Percentiles rank a stretch among this genome's conserved stretches.
Evolutionary conservation across 83 land plant genomes (phyloP).

Genomic region (Diphasiastrum complanatum): DNA sequence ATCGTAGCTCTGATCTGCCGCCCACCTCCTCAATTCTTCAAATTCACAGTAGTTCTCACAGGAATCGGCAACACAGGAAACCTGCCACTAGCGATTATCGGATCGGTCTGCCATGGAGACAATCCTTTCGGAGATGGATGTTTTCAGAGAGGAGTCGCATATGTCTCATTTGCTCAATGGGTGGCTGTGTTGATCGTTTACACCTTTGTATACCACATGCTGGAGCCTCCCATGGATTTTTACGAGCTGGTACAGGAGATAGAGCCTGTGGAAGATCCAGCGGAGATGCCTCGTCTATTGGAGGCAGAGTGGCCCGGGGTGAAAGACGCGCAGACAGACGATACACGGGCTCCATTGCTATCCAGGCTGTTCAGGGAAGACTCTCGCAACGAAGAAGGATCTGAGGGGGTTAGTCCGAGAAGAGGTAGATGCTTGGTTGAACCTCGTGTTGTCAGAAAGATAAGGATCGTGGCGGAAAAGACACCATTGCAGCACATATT

Average conservation of each 20-base stretch:
- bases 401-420: constrained; percentile 35
- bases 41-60: constrained; percentile 65
- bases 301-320: constrained; percentile 89
- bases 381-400: constrained; percentile 2
- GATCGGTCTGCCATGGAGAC: constrained; percentile 57
- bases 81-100: constrained; percentile 64
- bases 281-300: constrained; percentile 43
- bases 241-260: constrained; percentile 61
- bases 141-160: constrained; percentile 52
- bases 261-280: constrained; percentile 27
- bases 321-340: constrained; percentile 62
- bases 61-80: constrained; percentile 84
- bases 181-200: constrained; percentile 70
- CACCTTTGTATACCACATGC: constrained; percentile 76
- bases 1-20: constrained; percentile 60
- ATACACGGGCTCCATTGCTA: constrained; percentile 61
- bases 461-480: constrained; percentile 69
- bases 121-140: constrained; percentile 64
- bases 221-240: constrained; percentile 74
- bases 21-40: constrained; percentile 66
- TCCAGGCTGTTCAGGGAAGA: constrained; percentile 39
- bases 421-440: constrained; percentile 56
- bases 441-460: constrained; percentile 58
- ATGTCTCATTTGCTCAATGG: constrained; percentile 80
- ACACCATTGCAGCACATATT: constrained; percentile 71